A percentile compares a stretch with the other conserved stretches of the same genome.
phyloP scores from a whole-genome alignment of 805 yeast species.

The Metschnikowia hibisci region DNA sequence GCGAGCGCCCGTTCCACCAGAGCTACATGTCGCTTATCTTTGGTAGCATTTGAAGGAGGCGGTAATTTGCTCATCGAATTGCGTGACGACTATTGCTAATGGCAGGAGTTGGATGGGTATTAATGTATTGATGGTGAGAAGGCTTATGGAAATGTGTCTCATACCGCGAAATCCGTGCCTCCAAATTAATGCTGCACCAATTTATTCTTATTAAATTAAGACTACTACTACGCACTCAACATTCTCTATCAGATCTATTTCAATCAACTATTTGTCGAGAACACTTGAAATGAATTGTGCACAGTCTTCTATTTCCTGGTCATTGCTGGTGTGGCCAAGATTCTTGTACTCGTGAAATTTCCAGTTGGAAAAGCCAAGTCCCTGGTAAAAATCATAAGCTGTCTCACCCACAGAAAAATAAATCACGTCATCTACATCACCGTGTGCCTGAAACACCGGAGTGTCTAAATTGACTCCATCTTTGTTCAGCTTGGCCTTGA shows the following conservation, averaged over 20 bases:
- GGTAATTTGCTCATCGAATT: background rate
- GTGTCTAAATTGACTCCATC: slow-evolving; percentile 49
- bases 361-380: slow-evolving; percentile 40
- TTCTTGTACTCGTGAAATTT: slow-evolving; percentile 55
- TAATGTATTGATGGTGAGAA: background rate
- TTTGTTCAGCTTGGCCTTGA: slow-evolving; percentile 20
- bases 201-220: too few species aligned
- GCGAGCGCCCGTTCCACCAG: slow-evolving; percentile 69
- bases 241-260: too few species aligned
- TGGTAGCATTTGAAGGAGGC: slow-evolving; percentile 33
- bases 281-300: slow-evolving; percentile 29
- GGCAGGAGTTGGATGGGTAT: too few species aligned
- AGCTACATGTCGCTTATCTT: slow-evolving; percentile 62
- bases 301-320: slow-evolving; percentile 61
- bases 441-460: slow-evolving; percentile 88
- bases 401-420: slow-evolving; percentile 34
- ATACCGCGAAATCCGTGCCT: slow-evolving; percentile 5
- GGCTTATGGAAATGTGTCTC: too few species aligned
- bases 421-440: slow-evolving; percentile 71
- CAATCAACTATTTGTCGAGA: slow-evolving; percentile 8
- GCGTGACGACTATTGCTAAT: background rate
- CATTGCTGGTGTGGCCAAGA: slow-evolving; percentile 63
- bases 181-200: too few species aligned
- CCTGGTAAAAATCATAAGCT: slow-evolving; percentile 44
- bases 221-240: too few species aligned